Conservation (phyloP, 192 early-diverging fungal species). For the Backusella australiensis region DNA sequence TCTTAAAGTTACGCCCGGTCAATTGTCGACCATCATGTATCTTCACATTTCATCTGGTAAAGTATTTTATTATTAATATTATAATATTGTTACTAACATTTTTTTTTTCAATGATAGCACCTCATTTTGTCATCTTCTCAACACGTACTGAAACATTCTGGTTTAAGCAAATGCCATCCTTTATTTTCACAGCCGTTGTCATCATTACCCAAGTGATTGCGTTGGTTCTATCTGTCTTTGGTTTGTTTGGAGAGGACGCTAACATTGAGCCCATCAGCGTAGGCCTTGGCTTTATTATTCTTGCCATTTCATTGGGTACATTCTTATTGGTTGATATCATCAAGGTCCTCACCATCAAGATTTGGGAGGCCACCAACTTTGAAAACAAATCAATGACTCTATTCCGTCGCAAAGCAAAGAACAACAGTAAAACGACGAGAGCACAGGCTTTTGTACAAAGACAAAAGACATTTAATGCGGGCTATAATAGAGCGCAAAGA, state of each 20-base stretch:
- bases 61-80: not conserved
- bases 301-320: conserved; percentile 69
- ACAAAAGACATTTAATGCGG: conserved; percentile 18
- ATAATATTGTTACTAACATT: not conserved
- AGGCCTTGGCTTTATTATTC: conserved; percentile 64
- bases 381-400: not conserved
- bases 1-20: not conserved
- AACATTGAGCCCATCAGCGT: conserved; percentile 52
- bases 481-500: conserved; percentile 27
- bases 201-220: conserved; percentile 70
- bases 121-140: conserved; percentile 79
- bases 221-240: conserved; percentile 48
- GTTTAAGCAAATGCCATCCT: conserved; percentile 56
- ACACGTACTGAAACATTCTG: conserved; percentile 63
- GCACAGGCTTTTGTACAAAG: conserved; percentile 21
- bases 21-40: conserved; percentile 70
- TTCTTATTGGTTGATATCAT: conserved; percentile 84
- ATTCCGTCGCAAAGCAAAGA: not conserved
- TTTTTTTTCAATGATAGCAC: conserved; percentile 31
- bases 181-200: conserved; percentile 55
- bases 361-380: not conserved
- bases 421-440: not conserved
- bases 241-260: conserved; percentile 25
- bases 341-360: conserved; percentile 64
- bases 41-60: conserved; percentile 64